These are phyloP conservation scores for Talaromyces sp. DNA, from an alignment of 2,329 filamentous ascomycete genomes.

Conservation along the genomic window DNA sequence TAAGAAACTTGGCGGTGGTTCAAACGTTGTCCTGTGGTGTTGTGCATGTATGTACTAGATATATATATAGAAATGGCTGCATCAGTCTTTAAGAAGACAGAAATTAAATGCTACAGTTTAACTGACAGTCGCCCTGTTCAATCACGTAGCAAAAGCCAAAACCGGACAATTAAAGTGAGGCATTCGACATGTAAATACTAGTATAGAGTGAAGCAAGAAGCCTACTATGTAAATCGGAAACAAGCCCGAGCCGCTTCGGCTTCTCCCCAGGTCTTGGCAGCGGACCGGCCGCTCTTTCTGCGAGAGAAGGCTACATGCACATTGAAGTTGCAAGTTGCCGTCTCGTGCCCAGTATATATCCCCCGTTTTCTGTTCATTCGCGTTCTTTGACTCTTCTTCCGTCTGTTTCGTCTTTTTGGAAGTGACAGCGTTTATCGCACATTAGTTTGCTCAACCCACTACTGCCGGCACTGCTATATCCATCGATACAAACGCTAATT, in stretches of 20 bases:
- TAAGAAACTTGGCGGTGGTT: not conserved
- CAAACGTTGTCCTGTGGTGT: too few relatives aligned
- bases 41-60: too few relatives aligned
- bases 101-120: not conserved
- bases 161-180: not conserved
- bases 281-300: not conserved
- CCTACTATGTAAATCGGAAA: not conserved
- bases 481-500: not conserved
- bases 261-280: not conserved
- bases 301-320: not conserved
- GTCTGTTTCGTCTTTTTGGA: not conserved
- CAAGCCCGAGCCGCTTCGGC: not conserved
- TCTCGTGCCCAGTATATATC: not conserved
- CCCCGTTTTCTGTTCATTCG: not conserved
- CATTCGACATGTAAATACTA: not conserved
- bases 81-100: too few relatives aligned
- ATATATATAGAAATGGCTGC: too few relatives aligned
- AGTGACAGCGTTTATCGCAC: not conserved
- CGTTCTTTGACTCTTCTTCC: not conserved
- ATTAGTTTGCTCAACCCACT: not conserved
- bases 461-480: not conserved
- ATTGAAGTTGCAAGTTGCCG: not conserved
- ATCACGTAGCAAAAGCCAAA: too few relatives aligned
- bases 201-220: not conserved
- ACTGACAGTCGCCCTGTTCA: not conserved